Base-by-base conservation (phyloP, 106 monocot genomes). In the Dendrobium chrysotoxum region DNA sequence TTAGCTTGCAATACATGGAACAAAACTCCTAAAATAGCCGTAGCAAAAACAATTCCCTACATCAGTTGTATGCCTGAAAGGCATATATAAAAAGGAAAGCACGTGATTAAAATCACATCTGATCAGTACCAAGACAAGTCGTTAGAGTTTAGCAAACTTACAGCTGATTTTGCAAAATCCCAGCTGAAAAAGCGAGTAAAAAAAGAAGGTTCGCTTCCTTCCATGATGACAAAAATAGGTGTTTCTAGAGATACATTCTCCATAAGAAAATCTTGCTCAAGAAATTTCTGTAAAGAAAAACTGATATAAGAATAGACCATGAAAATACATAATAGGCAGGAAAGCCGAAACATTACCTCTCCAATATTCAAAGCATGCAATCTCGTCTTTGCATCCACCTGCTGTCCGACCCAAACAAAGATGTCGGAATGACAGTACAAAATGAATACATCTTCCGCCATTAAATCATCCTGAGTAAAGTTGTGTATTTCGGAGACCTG, bases 161-260 rank as follows among this genome's bases (percentile, higher is more conserved):
- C 96, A 55, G 83, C 72, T 76, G 96, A 87, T 90, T 93, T 96
- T 54, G 86, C 85, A 40, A 87, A 86, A 78, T 95, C 92, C 98
- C 98, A 98, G 23, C 80, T 92, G 84, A 98, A 98, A 81, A 98
- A 98, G 21, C 98, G 90, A 35, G 98, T 95, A 82, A 98, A 98
- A 80, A 98, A 95, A 40, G 82, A 73, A 10, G 98, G 98, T 73
- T 98, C 98, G 79, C 81, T 88, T 88, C 92, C 98, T 88, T 98
- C 98, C 71, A 75, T 86, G 76, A 95, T 53, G 75, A 95, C 76
- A 81, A 88, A 95, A 58, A 98, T 75, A 78, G 98, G 89, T 75
- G 91, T 87, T 68, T 98, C 92, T 44, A 47, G 46, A 55, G 95
- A 85, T 21, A 92, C 64, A 70, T 87, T 92, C 84, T 95, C 92